A percentile compares a stretch with the other conserved stretches of the same genome.
These are phyloP conservation scores for Camellia granthamiana DNA, from an alignment of 148 eudicot species.

Conservation along the genomic window DNA sequence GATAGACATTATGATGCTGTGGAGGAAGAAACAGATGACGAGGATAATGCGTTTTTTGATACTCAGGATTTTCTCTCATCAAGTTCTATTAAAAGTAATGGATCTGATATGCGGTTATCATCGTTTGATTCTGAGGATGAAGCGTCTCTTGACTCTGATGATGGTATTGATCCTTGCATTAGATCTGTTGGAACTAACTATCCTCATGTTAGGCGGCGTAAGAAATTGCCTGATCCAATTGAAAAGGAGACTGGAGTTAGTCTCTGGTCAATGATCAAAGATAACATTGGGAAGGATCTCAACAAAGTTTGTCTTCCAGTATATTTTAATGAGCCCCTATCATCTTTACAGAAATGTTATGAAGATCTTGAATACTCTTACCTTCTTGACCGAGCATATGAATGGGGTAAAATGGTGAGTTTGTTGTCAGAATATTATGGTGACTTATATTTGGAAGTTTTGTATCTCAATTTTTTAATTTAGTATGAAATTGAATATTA, in stretches of 20 bases:
- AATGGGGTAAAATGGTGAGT: slow-evolving; percentile 33
- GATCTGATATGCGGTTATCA: slow-evolving; percentile 20
- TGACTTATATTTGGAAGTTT: background rate
- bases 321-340: slow-evolving; percentile 36
- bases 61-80: slow-evolving; percentile 31
- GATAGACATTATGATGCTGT: slow-evolving; percentile 8
- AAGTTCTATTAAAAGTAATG: slow-evolving; percentile 20
- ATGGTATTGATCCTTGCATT: slow-evolving; percentile 11
- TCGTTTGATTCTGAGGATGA: slow-evolving; percentile 31
- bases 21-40: slow-evolving; percentile 33
- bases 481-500: background rate
- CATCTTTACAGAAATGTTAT: slow-evolving; percentile 32
- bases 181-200: slow-evolving; percentile 14
- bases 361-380: slow-evolving; percentile 34
- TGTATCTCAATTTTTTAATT: background rate
- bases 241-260: slow-evolving; percentile 31
- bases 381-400: slow-evolving; percentile 35
- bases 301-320: slow-evolving; percentile 36
- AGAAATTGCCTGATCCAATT: slow-evolving; percentile 32
- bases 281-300: slow-evolving; percentile 36
- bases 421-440: background rate
- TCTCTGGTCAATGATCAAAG: slow-evolving; percentile 37
- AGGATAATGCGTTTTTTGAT: slow-evolving; percentile 22
- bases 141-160: slow-evolving; percentile 21
- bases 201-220: slow-evolving; percentile 27